Base-by-base conservation (phyloP, 805 yeast genomes). In the Ogataea saltuana region DNA sequence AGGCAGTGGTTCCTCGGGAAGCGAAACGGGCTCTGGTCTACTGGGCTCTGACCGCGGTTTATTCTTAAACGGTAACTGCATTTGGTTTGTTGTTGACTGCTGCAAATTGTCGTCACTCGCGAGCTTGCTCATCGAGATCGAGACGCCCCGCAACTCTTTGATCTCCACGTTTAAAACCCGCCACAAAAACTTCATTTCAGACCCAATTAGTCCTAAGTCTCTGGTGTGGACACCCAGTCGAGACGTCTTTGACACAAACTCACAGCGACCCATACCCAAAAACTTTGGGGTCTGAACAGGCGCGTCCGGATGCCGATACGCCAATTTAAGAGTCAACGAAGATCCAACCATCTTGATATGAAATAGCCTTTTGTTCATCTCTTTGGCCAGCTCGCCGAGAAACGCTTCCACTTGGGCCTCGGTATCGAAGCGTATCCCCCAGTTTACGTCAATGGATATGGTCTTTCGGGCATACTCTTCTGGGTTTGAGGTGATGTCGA, bases 241-340 rank as follows among this genome's bases (percentile, higher is more conserved):
- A 2, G 83, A 67, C 9, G 83, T 69, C 51, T 80, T 81, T 32
- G 81, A 78, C 10, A 74, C 64, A 25, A 82, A 68, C 39, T 82
- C 88, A 62, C 96, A 88, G 11, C 60, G 60, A 0, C 99, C 98
- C 80, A 85, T 79, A 0, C 99, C 99, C 56, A 93, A 50, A 61
- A 69, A 83, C 57, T 91, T 93, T 1, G 85, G 75, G 0, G 97
- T 87, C 15, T 79, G 78, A 2, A 83, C 60, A 0, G 95, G 90
- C 0, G 95, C 95, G 44, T 70, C 73, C 2, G 69, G 65, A 2
- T 85, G 78, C 34, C 95, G 67, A 42, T 71, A 70, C 41, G 89
- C 82, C 4, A 90, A 52, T 52, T 83, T 85, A 30, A 90, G 63
- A 0, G 85, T 76, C 2, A 89, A 44, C n/a, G 66, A 72, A 0